Base-by-base conservation (phyloP, 2,329 filamentous ascomycete genomes). In the Xylogone sp. region DNA sequence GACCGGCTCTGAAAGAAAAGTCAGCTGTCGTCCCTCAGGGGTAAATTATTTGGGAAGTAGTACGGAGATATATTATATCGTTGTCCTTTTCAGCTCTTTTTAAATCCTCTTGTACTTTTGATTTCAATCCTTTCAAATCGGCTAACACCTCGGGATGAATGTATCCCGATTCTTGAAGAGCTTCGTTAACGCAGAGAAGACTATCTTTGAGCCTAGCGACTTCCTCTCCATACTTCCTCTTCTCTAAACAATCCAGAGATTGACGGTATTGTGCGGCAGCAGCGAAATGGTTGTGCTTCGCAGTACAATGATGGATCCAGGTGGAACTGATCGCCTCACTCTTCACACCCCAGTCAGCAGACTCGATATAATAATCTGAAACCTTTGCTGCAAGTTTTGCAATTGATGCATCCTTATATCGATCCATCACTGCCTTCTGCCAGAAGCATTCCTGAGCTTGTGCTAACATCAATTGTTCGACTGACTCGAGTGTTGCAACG, bases 361-460 rank as follows among this genome's bases (percentile, higher is more conserved):
- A 90, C 49, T 86, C 75, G 49, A 84, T 88, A 70, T 97, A 99
- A 43, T 96, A 81, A 64, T 99, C 94, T 2, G 90, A 95, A 3
- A 97, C 91, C 55, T 90, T 84, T 3, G 90, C 90, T 3, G 94
- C 92, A 18, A 99, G 77, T 67, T 95, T 94, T 2, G 94, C 89
- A 55, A 99, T 96, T 0, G 87, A 90, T 1, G 84, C 88, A 66
- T 99, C 94, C 68, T 96, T 97, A 71, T 96, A 84, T 21, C 86
- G 85, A 66, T 97, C 93, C 74, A 95, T 92, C 53, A 96, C 92
- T 1, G 94, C 93, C 68, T 96, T 97, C 61, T 94, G 88, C 94
- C 94, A 99, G 70, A 94, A 97, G 67, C 92, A 97, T 71, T 99
- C 94, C 66, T 99, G 94, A 22, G 88, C 92, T 67, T 99, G 91